Evolutionary conservation across 2,329 filamentous ascomycete species (phyloP).

Genomic region (Pyrenophora seminiperda): DNA sequence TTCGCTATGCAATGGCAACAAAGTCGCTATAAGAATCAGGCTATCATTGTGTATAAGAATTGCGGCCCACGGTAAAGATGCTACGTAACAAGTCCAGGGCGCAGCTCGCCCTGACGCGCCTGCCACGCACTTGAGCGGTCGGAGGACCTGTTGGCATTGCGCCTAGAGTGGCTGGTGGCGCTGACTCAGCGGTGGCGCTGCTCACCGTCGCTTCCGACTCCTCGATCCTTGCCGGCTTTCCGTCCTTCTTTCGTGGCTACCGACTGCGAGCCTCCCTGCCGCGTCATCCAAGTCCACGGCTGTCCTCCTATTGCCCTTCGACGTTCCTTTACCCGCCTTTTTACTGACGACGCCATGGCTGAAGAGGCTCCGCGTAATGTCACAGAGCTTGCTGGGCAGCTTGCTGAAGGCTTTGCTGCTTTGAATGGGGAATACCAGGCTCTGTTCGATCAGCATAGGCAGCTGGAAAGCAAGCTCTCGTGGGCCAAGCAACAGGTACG

Average conservation of each 20-base stretch:
- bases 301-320: constrained; percentile 4
- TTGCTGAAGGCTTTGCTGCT: constrained; percentile 55
- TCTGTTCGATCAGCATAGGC: constrained; percentile 51
- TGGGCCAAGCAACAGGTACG: constrained; percentile 58
- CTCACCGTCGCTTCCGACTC: constrained; percentile 13
- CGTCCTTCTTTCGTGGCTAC: constrained; percentile 20
- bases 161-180: constrained; percentile 12
- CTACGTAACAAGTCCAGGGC: constrained; percentile 41
- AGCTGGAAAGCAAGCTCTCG: constrained; percentile 54
- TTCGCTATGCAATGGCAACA: constrained; percentile 2
- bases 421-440: constrained; percentile 55
- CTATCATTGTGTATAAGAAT: constrained; percentile 30
- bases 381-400: constrained; percentile 48
- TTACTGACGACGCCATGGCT: constrained; percentile 31
- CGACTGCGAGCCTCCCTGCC: constrained; percentile 27
- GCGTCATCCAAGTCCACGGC: constrained; percentile 31
- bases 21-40: constrained; percentile 8
- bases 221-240: constrained; percentile 22
- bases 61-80: constrained; percentile 29
- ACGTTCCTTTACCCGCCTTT: constrained; percentile 10
- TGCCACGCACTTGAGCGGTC: constrained; percentile 30
- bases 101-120: constrained; percentile 39
- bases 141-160: constrained; percentile 12
- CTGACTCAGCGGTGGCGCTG: constrained; percentile 22
- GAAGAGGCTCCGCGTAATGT: constrained; percentile 32